Conservation (phyloP, 495 filamentous ascomycete genomes). For the Trichoderma parareesei region DNA sequence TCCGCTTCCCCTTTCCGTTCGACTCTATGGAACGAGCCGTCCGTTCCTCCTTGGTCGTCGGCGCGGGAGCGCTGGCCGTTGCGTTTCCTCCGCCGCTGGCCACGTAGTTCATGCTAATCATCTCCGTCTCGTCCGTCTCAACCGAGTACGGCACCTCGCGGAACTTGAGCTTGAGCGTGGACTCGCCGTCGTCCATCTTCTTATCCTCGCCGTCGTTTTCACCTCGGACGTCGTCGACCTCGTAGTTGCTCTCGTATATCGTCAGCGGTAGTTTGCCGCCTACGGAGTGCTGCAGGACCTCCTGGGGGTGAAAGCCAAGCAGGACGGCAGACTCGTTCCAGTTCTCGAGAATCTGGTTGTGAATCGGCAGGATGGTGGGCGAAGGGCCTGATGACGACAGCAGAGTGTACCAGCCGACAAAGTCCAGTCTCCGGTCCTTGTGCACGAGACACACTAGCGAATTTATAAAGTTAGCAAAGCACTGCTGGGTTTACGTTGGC, state of each 20-base stretch:
- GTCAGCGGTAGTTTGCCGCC: conserved; percentile 81
- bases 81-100: conserved; percentile 76
- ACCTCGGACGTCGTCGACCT: conserved; percentile 46
- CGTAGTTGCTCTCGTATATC: conserved; percentile 80
- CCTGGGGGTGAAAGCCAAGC: conserved; percentile 69
- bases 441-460: conserved; percentile 64
- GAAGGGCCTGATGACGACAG: conserved; percentile 65
- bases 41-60: conserved; percentile 35
- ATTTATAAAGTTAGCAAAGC: conserved; percentile 1
- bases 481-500: background rate
- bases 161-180: conserved; percentile 57
- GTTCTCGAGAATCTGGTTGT: conserved; percentile 61
- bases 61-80: conserved; percentile 62
- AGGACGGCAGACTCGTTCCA: conserved; percentile 84
- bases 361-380: conserved; percentile 58
- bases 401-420: conserved; percentile 94
- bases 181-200: conserved; percentile 68
- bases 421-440: conserved; percentile 69
- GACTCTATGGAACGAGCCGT: conserved; percentile 22
- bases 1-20: conserved; percentile 40
- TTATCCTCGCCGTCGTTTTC: conserved; percentile 48
- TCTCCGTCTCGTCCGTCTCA: conserved; percentile 92
- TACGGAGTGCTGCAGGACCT: conserved; percentile 43
- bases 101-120: conserved; percentile 92
- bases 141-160: conserved; percentile 76